Base-by-base conservation (phyloP, 2,329 filamentous ascomycete species). In the Colletotrichum sp. region DNA sequence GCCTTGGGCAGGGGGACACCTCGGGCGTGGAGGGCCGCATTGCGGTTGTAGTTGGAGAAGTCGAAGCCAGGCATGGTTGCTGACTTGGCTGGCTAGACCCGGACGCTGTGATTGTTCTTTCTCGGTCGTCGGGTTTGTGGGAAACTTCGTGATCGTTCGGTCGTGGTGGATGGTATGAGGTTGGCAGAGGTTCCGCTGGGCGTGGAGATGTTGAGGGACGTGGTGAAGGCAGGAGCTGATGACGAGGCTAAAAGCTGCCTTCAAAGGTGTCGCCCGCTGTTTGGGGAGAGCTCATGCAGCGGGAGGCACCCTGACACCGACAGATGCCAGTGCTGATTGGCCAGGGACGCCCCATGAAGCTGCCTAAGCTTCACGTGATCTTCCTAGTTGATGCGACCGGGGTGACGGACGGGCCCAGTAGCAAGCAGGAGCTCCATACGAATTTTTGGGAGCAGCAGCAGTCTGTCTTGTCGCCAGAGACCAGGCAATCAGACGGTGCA, bases 11-110 rank as follows among this genome's bases (percentile, higher is more conserved):
- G 90, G 78, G 97, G 97, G 69, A 99, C 94, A 81, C 98, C 98
- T 87, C 94, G 93, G 82, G 96, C 95, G 86, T 99, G 96, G 81
- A 99, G 93, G 79, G 96, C 96, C 85, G 94, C 93, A 92, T 99
- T 99, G 90, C 97, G 95, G 92, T 98, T 98, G 92, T 99, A 97
- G 91, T 99, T 99, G 87, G 96, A 98, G 91, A 99, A 99, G 89
- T 99, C 96, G 91, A 98, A 98, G 89, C 96, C 96, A 82, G 95
- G 93, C 97, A 99, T 99, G 82, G 83, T 93, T 79, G 80, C 78
- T 78, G 67, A 64, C 72, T 67, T 76, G 67, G 74, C 73, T 71
- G 28, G 69, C 52, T 32, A 57, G 21, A 36, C 59, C 57, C 36
- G 24, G 44, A 49, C 21, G 26, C 24, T 65, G 72, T 24, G 60